Evolutionary conservation across 2,329 filamentous ascomycete genomes (phyloP), one percentile per base, ranked within the genome.

Genomic region (Hypoxylon sp.): DNA sequence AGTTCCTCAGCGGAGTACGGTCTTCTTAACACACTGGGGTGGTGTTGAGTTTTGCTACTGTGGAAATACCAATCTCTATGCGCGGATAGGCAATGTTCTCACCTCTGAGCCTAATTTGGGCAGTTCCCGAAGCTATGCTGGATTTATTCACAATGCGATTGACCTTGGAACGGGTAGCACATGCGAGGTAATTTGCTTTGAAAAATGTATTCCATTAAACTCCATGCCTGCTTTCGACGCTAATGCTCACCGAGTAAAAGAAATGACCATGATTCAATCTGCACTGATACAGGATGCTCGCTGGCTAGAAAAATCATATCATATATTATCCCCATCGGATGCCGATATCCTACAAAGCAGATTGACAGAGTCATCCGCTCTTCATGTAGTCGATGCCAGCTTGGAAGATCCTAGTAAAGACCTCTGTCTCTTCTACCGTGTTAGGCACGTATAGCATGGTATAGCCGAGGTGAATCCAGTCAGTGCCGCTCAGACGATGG

Each of bases 401-500:
- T 41, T 69, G 63, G 25, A 34, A 60, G 25, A 69, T 64, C 37
- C 50, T 61, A 11, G 30, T 41, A 5, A 64, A 19, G 3, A 54
- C 43, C 5, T 55, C 37, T 6, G 39, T 55, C 46, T 69, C 63
- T 32, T 67, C 67, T 9, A 64, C 41, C 23, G 60, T 69, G 56
- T 69, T 69, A 2, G 63, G 63, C 43, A 67, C 67, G 34, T 69
- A 69, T 47, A 69, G 63, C 60, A 69, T 51, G 23, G 63, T 67
- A 16, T 30, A 67, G 11, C 66, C 66, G 9, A 67, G 41, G 19
- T 66, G 66, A 34, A 69, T 59, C 66, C 66, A 69, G 37, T 55
- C 55, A 5, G 66, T 69, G 4, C 66, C 66, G 39, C 63, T 66
- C 23, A 69, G 12, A 29, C 66, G 63, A n/a, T 69, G 66, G 14